Evolutionary conservation across 139 green algal species (phyloP).

Genomic region (Chlorella ohadii): DNA sequence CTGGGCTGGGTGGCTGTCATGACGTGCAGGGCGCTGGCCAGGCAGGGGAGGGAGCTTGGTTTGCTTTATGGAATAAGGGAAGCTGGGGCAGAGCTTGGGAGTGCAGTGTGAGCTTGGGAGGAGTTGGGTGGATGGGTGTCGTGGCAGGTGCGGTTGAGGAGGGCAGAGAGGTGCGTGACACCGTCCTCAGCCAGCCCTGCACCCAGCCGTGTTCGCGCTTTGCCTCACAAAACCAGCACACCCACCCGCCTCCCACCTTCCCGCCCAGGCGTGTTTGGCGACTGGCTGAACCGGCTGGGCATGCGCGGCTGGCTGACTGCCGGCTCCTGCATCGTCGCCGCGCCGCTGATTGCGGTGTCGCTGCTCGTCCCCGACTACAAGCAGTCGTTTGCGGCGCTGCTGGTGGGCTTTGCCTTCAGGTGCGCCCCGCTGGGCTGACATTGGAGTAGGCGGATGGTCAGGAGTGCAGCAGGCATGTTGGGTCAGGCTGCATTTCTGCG

Average conservation of each 20-base stretch:
- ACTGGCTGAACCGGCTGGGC: slow-evolving; percentile 71
- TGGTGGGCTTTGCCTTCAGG: slow-evolving; percentile 50
- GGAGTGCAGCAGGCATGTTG: not conserved
- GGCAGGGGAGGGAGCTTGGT: too few relatives aligned
- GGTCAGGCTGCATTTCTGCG: too few relatives aligned
- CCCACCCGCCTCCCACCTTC: not conserved
- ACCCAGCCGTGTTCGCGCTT: too few relatives aligned
- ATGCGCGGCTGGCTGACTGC: slow-evolving; percentile 68
- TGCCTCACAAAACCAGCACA: too few relatives aligned
- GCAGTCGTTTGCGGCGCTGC: slow-evolving; percentile 77
- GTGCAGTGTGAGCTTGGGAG: too few relatives aligned
- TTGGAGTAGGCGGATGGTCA: not conserved
- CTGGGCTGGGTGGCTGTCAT: not conserved
- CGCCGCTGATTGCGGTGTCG: slow-evolving; percentile 75
- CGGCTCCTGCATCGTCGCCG: slow-evolving; percentile 70
- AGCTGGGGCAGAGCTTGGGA: too few relatives aligned
- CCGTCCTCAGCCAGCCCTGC: not conserved
- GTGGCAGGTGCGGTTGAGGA: too few relatives aligned
- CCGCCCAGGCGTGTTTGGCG: slow-evolving; percentile 68
- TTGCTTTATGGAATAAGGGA: too few relatives aligned
- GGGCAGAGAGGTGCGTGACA: too few relatives aligned
- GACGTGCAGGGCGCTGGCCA: too few relatives aligned
- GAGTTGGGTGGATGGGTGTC: too few relatives aligned
- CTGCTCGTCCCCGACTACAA: slow-evolving; percentile 68
- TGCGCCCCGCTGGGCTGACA: not conserved